Evolutionary conservation across 345 rosid species (phyloP), one percentile per base, ranked within the genome.

Genomic region (Noccaea bulbosa): DNA sequence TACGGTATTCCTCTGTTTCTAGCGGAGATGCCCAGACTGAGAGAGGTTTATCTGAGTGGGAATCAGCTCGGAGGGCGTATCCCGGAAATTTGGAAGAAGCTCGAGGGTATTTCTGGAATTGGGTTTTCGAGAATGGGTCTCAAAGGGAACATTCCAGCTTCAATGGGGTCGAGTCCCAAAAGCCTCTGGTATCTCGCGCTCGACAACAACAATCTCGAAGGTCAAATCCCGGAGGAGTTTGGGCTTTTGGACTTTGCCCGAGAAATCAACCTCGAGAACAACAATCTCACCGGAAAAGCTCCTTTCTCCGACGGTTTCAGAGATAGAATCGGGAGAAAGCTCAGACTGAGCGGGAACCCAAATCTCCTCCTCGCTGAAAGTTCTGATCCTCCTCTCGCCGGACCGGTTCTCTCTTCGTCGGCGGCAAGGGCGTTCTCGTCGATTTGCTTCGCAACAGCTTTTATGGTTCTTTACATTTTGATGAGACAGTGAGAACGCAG

Each of bases 261-360:
- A 5, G 90, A 87, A 72, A 84, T 87, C 74, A 83, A 87, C 68
- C 72, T 87, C 73, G 87, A 87, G 78, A 85, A 87, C 79, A 89
- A 87, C 64, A 89, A 81, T 65, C 53, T 88, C 64, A 85, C 80
- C 27, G 92, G 92, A 3, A 77, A 77, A 61, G 48, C 80, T 40
- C 88, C 86, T 0, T 86, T 86, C 61, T 51, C 85, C 27, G 82
- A 75, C 1, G 45, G 77, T 8, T 84, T 88, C 53, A 71, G 80
- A 27, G 70, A 81, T 0, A 80, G 52, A 56, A 34, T 79, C 27
- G 86, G 90, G 12, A 52, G 58, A 17, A 88, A 85, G 43, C 58
- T 87, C 78, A 87, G 72, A 74, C 6, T 86, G 71, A 74, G 69
- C 3, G 90, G 95, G 48, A 87, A 83, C 53, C 75, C 82, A 7